Evolutionary conservation across 352 stramenopile species (phyloP), one percentile per base, ranked within the genome.

Genomic region (Aphanomyces stellatus): DNA sequence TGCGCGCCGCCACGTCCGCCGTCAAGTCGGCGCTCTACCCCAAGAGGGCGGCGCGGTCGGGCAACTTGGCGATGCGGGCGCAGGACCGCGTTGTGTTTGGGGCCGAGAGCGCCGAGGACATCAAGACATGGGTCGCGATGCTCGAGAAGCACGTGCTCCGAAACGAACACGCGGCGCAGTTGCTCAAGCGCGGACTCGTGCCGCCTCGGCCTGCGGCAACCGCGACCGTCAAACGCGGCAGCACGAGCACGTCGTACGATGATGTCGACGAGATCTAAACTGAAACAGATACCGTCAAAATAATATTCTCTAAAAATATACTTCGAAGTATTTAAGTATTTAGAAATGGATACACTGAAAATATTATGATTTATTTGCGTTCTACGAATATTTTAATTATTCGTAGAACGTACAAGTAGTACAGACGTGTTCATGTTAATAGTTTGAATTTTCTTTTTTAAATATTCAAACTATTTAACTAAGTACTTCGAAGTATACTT

Each of bases 91-190:
- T 67, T 2, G 25, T 10, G 3, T 67, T 67, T 28, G 22, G 8
- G 10, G 41, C 34, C 17, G 60, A 67, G 3, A 19, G 11, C 24
- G 6, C 48, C 19, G 60, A 25, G 5, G 41, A 67, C 4, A 11
- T 19, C 19, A 51, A 67, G n/a, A 22, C 22, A 10, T 67, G 60
- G 60, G 42, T 67, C 11, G 25, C 22, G 3, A 34, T 57, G 3
- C 24, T 67, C 17, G 40, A 57, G 17, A 59, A 67, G 37, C 33
- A 43, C 49, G 33, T 67, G 19, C 60, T 67, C 24, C 17, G 11
- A 24, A 25, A 25, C 17, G 24, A 56, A n/a, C 41, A 59, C 7
- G 5, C 49, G 22, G n/a, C 49, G 25, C 49, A 57, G n/a, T 11
- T 57, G 19, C 13, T 35, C 6, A 37, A 30, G 27, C 30, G 8